Evolutionary conservation across 176 grass and related monocot species (phyloP), one percentile per base, ranked within the genome.

Genomic region (Rhynchospora tenuis): DNA sequence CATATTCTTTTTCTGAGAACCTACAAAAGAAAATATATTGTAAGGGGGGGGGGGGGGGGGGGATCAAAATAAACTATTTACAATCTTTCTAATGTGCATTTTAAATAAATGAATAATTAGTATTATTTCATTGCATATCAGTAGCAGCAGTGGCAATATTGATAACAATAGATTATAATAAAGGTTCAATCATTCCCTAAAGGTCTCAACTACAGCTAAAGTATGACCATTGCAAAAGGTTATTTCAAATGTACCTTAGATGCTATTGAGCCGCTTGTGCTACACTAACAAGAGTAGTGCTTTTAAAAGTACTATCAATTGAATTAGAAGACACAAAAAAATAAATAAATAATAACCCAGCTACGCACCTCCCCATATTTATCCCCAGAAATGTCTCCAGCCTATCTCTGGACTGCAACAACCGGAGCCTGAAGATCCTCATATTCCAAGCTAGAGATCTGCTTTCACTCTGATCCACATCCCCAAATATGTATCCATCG

Each of bases 351-450:
- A 19, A 68, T 47, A 57, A 27, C 17, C 28, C 64, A 38, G 47
- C 45, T 59, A 80, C 75, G 50, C 54, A 98, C 95, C 95, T 94
- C 85, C 95, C 95, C 95, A 98, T 98, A 84, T 91, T 98, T 88
- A 98, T 91, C 60, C 95, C 92, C 84, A 98, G 71, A 87, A 95
- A 98, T 69, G 92, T 98, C 82, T 98, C 95, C 70, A 98, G 80
- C 82, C 87, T 84, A 81, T 98, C 95, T 70, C 72, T 98, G 64
- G 88, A 89, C 79, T 87, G 83, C 81, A 95, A 90, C 62, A 98
- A 82, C 58, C 64, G 82, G 84, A 98, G 90, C 80, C 95, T 93
- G 59, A 91, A 87, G 38, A 95, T 86, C 64, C 89, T 89, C 55
- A 83, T 80, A 65, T 89, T 88, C 95, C 90, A 93, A 83, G 79